These are phyloP conservation scores for Microsporum ferrugineum DNA, from an alignment of 2,329 filamentous ascomycete genomes.

Conservation along the genomic window DNA sequence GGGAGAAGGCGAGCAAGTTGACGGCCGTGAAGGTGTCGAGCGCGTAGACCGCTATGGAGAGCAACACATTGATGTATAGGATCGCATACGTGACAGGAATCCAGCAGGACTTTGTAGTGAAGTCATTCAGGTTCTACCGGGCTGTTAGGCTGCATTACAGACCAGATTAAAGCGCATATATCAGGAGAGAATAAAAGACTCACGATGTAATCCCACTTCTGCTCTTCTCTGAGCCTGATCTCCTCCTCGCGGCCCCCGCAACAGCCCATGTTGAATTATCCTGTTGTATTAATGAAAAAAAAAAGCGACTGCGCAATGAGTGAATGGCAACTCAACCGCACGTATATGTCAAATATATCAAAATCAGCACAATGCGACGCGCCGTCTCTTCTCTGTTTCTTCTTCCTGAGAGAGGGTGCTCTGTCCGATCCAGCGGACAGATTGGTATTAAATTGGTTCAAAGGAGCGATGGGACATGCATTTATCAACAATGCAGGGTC, in stretches of 20 bases:
- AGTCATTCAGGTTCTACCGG: constrained; percentile 53
- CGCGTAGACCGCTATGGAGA: constrained; percentile 73
- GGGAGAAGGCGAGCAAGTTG: constrained; percentile 78
- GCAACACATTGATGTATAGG: constrained; percentile 65
- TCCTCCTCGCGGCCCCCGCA: constrained; percentile 44
- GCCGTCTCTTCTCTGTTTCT: background rate
- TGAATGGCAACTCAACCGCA: background rate
- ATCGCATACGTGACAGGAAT: constrained; percentile 71
- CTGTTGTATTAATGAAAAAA: background rate
- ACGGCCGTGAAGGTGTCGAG: constrained; percentile 90
- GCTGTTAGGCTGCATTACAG: background rate
- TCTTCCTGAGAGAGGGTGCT: background rate
- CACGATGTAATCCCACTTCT: constrained; percentile 92
- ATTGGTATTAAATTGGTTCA: background rate
- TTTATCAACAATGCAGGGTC: background rate
- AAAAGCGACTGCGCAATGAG: background rate
- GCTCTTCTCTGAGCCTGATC: constrained; percentile 62
- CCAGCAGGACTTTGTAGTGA: constrained; percentile 69
- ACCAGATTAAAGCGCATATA: background rate
- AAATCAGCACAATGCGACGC: background rate
- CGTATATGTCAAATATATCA: background rate
- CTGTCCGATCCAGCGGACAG: constrained; percentile 2
- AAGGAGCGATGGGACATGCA: background rate
- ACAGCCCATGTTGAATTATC: constrained; percentile 49
- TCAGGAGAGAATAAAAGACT: constrained; percentile 23